Conservation (phyloP, 2,329 filamentous ascomycete genomes). For the Trichothecium roseum region DNA sequence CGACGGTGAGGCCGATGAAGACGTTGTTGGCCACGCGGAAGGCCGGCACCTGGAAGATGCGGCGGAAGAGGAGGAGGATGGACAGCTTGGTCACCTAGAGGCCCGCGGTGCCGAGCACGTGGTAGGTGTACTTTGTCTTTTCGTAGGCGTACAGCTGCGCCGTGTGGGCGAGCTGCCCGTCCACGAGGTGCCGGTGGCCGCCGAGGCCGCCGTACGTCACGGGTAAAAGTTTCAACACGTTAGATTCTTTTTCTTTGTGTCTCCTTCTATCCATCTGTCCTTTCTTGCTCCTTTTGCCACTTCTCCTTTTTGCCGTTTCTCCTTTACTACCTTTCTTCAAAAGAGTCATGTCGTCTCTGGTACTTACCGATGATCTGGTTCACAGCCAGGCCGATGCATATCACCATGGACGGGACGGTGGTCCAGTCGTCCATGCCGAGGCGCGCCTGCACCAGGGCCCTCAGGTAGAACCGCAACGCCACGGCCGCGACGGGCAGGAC, state of each 20-base stretch:
- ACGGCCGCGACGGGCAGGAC: not conserved
- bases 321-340: too few species aligned
- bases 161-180: not conserved
- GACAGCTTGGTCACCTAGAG: constrained; percentile 8
- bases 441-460: not conserved
- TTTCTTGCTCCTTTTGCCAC: too few species aligned
- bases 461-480: not conserved
- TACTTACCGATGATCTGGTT: constrained; percentile 1
- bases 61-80: constrained; percentile 7
- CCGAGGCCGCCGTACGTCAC: not conserved
- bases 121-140: constrained; percentile 1
- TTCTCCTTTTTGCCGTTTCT: too few species aligned
- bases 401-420: not conserved
- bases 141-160: not conserved
- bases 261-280: too few species aligned
- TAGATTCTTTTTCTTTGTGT: too few species aligned
- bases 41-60: constrained; percentile 6
- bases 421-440: constrained; percentile 1
- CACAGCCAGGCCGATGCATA: not conserved
- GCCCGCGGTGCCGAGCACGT: constrained; percentile 1
- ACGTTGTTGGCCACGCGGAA: constrained; percentile 6
- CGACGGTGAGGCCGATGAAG: constrained; percentile 6
- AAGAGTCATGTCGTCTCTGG: too few species aligned
- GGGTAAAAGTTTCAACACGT: not conserved
- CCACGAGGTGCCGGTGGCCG: not conserved